phyloP scores from a whole-genome alignment of 208 protist species.

The Leishmania tropica region DNA sequence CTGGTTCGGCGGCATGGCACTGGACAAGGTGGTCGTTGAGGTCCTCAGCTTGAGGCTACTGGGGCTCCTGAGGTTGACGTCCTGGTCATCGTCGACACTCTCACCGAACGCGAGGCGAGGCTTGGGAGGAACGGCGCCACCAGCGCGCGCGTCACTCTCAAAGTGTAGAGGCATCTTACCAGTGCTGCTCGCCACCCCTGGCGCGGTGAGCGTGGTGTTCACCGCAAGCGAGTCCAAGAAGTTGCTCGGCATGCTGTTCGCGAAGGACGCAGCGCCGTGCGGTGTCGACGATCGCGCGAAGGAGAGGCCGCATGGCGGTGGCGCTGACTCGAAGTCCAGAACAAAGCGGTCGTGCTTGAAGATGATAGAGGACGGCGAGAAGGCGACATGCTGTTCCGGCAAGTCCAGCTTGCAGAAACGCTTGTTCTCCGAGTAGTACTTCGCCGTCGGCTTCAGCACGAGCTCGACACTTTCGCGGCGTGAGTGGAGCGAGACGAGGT shows the following conservation, averaged over 20 bases:
- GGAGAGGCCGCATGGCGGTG: slow-evolving; percentile 10
- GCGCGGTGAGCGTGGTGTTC: background rate
- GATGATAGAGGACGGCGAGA: slow-evolving; percentile 50
- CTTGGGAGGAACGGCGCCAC: background rate
- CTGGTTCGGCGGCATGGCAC: slow-evolving; percentile 25
- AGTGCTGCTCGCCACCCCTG: slow-evolving; percentile 20
- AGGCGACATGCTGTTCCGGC: slow-evolving; percentile 39
- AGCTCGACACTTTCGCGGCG: slow-evolving; percentile 46
- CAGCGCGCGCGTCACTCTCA: slow-evolving; percentile 12
- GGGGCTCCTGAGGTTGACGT: slow-evolving; percentile 17
- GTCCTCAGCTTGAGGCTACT: slow-evolving; percentile 8
- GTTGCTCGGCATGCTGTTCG: slow-evolving; percentile 17
- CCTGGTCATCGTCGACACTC: slow-evolving; percentile 19
- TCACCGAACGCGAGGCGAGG: slow-evolving; percentile 10
- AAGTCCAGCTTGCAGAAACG: slow-evolving; percentile 50
- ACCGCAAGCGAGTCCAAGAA: slow-evolving; percentile 4
- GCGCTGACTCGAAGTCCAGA: slow-evolving; percentile 50
- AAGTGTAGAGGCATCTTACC: slow-evolving; percentile 16
- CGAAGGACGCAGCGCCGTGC: slow-evolving; percentile 21
- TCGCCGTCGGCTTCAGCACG: slow-evolving; percentile 53
- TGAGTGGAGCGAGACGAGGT: slow-evolving; percentile 51
- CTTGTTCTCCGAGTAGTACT: slow-evolving; percentile 57
- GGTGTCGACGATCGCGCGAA: slow-evolving; percentile 9
- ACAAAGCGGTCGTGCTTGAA: slow-evolving; percentile 47
- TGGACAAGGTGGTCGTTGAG: background rate